Percentiles rank a stretch among this genome's conserved stretches.
phyloP scores from a whole-genome alignment of 2,329 filamentous ascomycete genomes.

The Pseudocercospora macadamiae region DNA sequence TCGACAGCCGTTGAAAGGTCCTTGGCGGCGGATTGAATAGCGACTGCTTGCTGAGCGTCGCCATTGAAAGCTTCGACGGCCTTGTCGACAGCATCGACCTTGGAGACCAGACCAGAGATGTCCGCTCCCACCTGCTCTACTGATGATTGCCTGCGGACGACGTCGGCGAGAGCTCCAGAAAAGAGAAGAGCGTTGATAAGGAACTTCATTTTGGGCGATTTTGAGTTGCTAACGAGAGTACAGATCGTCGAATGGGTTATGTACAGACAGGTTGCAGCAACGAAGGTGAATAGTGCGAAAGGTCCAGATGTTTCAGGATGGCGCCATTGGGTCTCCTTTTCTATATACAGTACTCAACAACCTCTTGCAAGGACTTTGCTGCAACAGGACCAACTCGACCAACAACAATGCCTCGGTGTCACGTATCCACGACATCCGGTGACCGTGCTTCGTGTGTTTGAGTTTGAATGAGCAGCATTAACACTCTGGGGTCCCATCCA shows the following conservation, averaged over 20 bases:
- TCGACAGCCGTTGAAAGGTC: neutral
- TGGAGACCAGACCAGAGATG: neutral
- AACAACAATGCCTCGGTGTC: conserved; percentile 5
- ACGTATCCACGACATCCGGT: neutral
- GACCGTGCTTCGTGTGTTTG: neutral
- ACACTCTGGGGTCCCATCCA: neutral
- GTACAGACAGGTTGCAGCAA: neutral
- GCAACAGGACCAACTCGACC: neutral
- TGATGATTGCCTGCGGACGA: neutral
- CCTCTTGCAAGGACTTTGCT: neutral
- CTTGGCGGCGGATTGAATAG: conserved; percentile 4
- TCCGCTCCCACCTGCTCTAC: neutral
- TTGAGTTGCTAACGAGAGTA: conserved; percentile 7
- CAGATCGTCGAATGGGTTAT: conserved; percentile 6
- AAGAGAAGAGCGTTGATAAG: conserved; percentile 6
- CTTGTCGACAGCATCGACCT: conserved; percentile 3
- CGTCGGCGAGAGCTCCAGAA: conserved; percentile 4
- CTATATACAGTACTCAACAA: neutral
- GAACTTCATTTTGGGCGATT: conserved; percentile 7
- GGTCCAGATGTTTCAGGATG: neutral
- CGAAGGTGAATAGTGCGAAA: conserved; percentile 4
- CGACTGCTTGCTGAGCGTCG: conserved; percentile 6
- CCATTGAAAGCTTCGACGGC: conserved; percentile 4
- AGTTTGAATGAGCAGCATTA: neutral
- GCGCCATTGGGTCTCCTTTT: conserved; percentile 2